Evolutionary conservation across 1,284 basidiomycete genomes (phyloP).

Genomic region (Puccinia coronata): DNA sequence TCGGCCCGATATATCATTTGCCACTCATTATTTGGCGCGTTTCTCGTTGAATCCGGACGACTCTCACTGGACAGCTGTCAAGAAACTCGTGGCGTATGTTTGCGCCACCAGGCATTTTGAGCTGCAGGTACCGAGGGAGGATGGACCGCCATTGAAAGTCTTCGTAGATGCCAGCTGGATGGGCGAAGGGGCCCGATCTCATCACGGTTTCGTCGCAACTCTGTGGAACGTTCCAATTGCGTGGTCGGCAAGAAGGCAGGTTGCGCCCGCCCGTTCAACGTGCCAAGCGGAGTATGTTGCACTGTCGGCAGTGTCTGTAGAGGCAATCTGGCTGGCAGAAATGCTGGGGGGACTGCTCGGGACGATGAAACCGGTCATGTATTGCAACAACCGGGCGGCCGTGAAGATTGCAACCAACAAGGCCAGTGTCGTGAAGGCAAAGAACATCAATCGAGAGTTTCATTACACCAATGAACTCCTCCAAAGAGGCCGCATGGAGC

Average conservation of each 20-base stretch:
- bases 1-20: not conserved
- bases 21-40: not conserved
- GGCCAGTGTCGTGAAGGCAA: not conserved
- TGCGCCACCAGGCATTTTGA: not conserved
- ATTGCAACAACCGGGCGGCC: not conserved
- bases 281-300: slow-evolving; percentile 16
- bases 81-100: not conserved
- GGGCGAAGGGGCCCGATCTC: not conserved
- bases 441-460: slow-evolving; percentile 2
- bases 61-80: not conserved
- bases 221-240: not conserved
- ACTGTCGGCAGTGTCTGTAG: not conserved
- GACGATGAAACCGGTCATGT: not conserved
- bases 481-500: not conserved
- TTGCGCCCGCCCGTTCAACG: not conserved
- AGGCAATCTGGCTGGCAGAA: not conserved
- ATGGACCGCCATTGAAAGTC: not conserved
- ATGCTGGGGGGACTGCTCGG: not conserved
- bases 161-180: not conserved
- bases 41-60: not conserved
- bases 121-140: not conserved
- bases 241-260: not conserved
- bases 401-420: not conserved
- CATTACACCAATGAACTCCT: slow-evolving; percentile 3
- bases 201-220: not conserved